Conservation (phyloP, 345 rosid genomes). For the Murraya koenigii region DNA sequence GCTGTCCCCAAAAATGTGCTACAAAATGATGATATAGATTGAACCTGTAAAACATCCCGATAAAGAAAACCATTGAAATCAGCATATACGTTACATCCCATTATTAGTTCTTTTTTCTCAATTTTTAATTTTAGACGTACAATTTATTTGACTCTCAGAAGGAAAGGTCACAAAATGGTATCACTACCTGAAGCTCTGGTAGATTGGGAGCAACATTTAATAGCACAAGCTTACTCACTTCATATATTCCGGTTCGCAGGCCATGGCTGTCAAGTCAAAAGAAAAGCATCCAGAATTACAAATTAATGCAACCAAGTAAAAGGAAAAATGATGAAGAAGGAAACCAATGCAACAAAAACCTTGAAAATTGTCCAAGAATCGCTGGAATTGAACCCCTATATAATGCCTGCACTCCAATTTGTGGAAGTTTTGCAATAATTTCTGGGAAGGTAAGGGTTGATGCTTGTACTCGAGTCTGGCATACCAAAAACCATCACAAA, state of each 20-base stretch:
- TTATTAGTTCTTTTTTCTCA: neutral
- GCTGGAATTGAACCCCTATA: conserved; percentile 98
- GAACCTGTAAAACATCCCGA: conserved; percentile 54
- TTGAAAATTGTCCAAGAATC: conserved; percentile 93
- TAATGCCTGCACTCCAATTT: conserved; percentile 79
- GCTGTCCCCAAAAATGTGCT: conserved; percentile 95
- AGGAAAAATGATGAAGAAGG: neutral
- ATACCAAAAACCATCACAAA: conserved; percentile 11
- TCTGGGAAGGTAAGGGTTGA: conserved; percentile 82
- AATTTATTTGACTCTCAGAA: neutral
- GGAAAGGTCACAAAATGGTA: conserved; percentile 4
- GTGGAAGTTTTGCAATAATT: conserved; percentile 83
- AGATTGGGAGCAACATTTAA: conserved; percentile 88
- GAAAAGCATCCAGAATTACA: conserved; percentile 13
- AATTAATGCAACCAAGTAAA: conserved; percentile 1
- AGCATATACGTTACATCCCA: neutral
- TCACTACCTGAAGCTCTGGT: conserved; percentile 78
- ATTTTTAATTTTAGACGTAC: neutral
- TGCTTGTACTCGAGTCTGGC: conserved; percentile 95
- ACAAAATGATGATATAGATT: conserved; percentile 90
- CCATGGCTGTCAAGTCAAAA: conserved; percentile 67
- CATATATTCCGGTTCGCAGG: conserved; percentile 90
- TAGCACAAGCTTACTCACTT: conserved; percentile 83
- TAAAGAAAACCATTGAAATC: neutral
- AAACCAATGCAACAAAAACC: conserved; percentile 39